Conservation (phyloP, 768 basidiomycete genomes). For the Rickenella mellea region DNA sequence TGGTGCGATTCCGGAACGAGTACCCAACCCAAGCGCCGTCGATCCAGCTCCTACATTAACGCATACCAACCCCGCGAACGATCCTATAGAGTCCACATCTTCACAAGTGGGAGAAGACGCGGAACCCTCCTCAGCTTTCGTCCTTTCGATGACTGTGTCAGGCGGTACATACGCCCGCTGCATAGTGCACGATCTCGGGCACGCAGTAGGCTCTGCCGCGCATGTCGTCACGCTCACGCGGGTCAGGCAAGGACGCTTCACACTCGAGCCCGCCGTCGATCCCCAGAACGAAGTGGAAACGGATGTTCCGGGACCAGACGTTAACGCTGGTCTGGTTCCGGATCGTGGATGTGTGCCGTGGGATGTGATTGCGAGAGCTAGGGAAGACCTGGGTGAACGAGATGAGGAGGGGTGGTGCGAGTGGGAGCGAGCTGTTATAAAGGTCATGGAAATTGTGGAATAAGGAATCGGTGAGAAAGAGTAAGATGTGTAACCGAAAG, state of each 20-base stretch:
- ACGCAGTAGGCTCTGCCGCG: constrained; percentile 78
- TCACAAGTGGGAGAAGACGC: no score
- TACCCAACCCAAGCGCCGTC: no score
- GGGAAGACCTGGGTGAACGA: constrained; percentile 33
- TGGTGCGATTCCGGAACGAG: constrained; percentile 34
- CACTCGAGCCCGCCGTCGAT: no score
- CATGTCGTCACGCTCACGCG: constrained; percentile 89
- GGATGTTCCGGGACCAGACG: background rate
- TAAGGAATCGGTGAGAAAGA: background rate
- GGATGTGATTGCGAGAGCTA: constrained; percentile 59
- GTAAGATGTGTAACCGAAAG: no score
- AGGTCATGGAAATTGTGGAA: constrained; percentile 52
- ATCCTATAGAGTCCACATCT: no score
- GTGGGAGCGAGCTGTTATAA: constrained; percentile 81
- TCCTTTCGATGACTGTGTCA: constrained; percentile 86
- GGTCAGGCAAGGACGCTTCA: constrained; percentile 81
- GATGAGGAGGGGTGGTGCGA: constrained; percentile 60
- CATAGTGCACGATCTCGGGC: constrained; percentile 88
- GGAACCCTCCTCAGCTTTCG: constrained; percentile 81
- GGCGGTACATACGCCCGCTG: constrained; percentile 96
- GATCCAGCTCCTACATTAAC: no score
- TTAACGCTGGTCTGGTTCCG: no score
- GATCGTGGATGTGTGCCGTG: constrained; percentile 63
- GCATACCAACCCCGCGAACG: no score
- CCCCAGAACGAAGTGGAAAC: no score